phyloP scores from a whole-genome alignment of 2,329 filamentous ascomycete species.

The Knufia fluminis region DNA sequence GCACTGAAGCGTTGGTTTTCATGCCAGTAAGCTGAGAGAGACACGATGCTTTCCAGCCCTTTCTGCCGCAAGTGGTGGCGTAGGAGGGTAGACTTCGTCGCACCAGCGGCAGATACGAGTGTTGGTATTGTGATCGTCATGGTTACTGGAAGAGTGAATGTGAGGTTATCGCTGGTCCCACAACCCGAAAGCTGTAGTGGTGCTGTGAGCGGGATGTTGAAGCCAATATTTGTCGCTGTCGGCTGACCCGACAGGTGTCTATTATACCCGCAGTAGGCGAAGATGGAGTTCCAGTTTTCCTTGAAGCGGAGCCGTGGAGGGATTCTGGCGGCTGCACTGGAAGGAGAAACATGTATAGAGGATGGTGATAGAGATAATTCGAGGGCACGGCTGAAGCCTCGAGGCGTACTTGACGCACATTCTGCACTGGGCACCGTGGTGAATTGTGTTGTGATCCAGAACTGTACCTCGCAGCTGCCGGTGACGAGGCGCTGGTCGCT shows the following conservation, averaged over 20 bases:
- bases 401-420: neutral
- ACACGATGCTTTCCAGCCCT: neutral
- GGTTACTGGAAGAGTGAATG: neutral
- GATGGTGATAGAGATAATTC: neutral
- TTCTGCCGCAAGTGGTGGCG: neutral
- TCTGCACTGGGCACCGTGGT: neutral
- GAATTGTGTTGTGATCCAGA: neutral
- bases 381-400: neutral
- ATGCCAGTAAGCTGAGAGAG: neutral
- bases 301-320: neutral
- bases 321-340: neutral
- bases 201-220: neutral
- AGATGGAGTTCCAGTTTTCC: neutral
- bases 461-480: neutral
- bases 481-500: neutral
- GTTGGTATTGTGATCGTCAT: neutral
- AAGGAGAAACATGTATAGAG: neutral
- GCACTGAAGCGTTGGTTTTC: neutral
- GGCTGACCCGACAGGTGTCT: neutral
- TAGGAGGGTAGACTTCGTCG: neutral
- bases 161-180: neutral
- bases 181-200: neutral
- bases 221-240: neutral
- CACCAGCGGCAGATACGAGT: neutral
- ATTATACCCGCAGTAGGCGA: neutral